Conservation (phyloP, 2,329 filamentous ascomycete genomes). For the Exophiala alcalophila region DNA sequence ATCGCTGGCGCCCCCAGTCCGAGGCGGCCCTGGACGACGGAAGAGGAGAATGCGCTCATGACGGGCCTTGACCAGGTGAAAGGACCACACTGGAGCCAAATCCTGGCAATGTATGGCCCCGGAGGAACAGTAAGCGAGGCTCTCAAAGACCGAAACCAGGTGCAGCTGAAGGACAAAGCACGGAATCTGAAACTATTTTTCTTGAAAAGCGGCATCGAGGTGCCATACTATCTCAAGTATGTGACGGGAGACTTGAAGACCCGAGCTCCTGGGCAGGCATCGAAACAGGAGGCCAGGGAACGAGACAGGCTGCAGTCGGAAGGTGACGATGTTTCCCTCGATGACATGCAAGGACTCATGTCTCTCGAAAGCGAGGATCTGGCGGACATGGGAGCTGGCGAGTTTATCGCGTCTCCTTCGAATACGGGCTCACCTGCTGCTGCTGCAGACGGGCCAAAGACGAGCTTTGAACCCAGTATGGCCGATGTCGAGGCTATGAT, state of each 20-base stretch:
- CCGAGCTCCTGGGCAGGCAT: conserved; percentile 63
- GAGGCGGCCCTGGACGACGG: conserved; percentile 79
- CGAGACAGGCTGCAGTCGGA: conserved; percentile 45
- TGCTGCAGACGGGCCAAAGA: conserved; percentile 5
- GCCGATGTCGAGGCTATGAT: conserved; percentile 20
- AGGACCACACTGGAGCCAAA: conserved; percentile 91
- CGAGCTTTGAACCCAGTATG: conserved; percentile 21
- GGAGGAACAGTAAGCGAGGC: conserved; percentile 78
- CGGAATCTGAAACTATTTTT: conserved; percentile 51
- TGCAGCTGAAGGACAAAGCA: conserved; percentile 55
- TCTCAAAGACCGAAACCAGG: conserved; percentile 48
- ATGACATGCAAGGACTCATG: conserved; percentile 49
- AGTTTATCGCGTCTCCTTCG: conserved; percentile 6
- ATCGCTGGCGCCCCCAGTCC: conserved; percentile 54
- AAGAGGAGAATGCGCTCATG: conserved; percentile 89
- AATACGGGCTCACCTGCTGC: conserved; percentile 6
- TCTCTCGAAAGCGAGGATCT: conserved; percentile 33
- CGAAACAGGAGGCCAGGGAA: conserved; percentile 50
- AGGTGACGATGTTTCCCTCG: conserved; percentile 48
- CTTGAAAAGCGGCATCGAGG: conserved; percentile 72
- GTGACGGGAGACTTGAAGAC: conserved; percentile 90
- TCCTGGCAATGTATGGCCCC: conserved; percentile 76
- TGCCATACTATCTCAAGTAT: conserved; percentile 80
- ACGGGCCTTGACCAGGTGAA: conserved; percentile 83
- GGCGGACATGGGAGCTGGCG: conserved; percentile 1